These are phyloP conservation scores for Pholiota conissans DNA, from an alignment of 768 basidiomycete species.

Conservation along the genomic window DNA sequence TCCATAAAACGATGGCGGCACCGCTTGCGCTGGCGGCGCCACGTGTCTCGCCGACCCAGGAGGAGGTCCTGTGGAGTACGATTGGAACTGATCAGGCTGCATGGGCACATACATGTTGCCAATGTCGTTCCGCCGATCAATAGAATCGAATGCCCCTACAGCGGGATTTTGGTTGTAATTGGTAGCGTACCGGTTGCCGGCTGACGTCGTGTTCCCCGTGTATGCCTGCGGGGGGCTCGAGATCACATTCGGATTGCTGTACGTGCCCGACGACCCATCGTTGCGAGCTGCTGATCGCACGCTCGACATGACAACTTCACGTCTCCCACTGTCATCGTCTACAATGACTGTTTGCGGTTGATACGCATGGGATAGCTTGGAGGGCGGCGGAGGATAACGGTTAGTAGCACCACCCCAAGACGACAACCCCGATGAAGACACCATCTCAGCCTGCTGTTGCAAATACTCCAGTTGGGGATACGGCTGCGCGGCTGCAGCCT, in stretches of 20 bases:
- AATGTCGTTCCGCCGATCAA: slow-evolving; percentile 65
- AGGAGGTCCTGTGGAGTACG: slow-evolving; percentile 42
- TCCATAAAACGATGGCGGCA: slow-evolving; percentile 71
- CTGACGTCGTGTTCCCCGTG: slow-evolving; percentile 46
- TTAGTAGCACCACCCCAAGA: slow-evolving; percentile 50
- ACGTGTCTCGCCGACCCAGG: slow-evolving; percentile 44
- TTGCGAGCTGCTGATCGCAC: slow-evolving; percentile 63
- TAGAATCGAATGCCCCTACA: slow-evolving; percentile 52
- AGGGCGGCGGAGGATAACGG: slow-evolving; percentile 64
- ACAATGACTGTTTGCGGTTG: slow-evolving; percentile 67
- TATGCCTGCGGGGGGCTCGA: slow-evolving; percentile 80
- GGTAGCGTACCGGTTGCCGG: slow-evolving; percentile 61
- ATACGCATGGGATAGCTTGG: slow-evolving; percentile 64
- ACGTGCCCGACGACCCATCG: slow-evolving; percentile 44
- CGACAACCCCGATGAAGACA: slow-evolving; percentile 57
- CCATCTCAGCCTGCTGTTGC: slow-evolving; percentile 91
- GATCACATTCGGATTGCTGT: slow-evolving; percentile 51
- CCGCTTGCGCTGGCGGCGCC: slow-evolving; percentile 50
- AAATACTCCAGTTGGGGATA: slow-evolving; percentile 91
- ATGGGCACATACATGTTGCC: slow-evolving; percentile 76
- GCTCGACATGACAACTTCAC: slow-evolving; percentile 82
- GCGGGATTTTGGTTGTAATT: slow-evolving; percentile 49
- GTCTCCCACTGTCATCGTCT: slow-evolving; percentile 52
- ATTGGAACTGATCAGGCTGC: slow-evolving; percentile 78
- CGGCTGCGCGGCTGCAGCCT: slow-evolving; percentile 66